These are phyloP conservation scores for Teunomyces cretensis DNA, from an alignment of 805 yeast genomes.

Conservation along the genomic window DNA sequence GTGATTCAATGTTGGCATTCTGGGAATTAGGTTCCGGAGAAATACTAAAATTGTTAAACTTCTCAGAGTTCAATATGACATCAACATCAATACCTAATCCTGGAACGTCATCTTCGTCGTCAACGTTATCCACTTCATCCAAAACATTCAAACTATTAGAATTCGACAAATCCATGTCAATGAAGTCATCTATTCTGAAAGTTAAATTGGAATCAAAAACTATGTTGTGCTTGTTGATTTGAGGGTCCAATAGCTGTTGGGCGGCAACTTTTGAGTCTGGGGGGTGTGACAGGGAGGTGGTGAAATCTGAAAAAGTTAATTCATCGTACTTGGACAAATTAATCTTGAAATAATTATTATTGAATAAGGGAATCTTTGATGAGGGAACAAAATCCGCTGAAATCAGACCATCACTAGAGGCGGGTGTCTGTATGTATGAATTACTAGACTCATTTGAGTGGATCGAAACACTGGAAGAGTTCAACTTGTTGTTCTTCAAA, in stretches of 20 bases:
- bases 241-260: constrained; percentile 15
- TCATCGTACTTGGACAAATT: constrained; percentile 37
- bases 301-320: constrained; percentile 10
- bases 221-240: constrained; percentile 21
- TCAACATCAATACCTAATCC: constrained; percentile 46
- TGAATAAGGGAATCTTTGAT: constrained; percentile 33
- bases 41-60: constrained; percentile 31
- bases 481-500: constrained; percentile 11
- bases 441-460: constrained; percentile 24
- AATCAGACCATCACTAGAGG: not conserved
- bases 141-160: constrained; percentile 14
- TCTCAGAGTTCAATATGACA: constrained; percentile 40
- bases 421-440: constrained; percentile 8
- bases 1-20: not conserved
- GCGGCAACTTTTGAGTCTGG: constrained; percentile 7
- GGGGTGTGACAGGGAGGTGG: not conserved
- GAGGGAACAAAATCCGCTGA: constrained; percentile 10
- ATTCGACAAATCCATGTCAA: constrained; percentile 19
- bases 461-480: constrained; percentile 21
- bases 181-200: constrained; percentile 37
- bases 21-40: constrained; percentile 12
- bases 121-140: constrained; percentile 32
- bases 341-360: constrained; percentile 35
- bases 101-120: constrained; percentile 35
- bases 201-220: constrained; percentile 31